These are phyloP conservation scores for Colletotrichum sp. DNA, from an alignment of 2,329 filamentous ascomycete species.

Conservation along the genomic window DNA sequence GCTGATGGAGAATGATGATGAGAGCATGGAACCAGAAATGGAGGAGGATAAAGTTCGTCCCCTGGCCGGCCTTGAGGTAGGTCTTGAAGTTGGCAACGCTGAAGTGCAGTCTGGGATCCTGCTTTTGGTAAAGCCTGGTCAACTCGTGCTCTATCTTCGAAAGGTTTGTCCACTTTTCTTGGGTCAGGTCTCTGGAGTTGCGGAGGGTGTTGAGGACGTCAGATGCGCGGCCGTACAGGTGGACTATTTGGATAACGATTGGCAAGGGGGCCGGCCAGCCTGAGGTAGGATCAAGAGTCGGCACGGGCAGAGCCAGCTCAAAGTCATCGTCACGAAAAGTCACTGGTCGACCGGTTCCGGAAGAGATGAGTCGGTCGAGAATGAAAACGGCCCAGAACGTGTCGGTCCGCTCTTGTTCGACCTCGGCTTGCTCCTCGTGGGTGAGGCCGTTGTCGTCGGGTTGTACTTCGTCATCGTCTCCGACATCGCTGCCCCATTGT, in stretches of 20 bases:
- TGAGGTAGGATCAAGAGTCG: conserved; percentile 55
- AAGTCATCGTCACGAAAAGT: conserved; percentile 86
- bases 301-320: conserved; percentile 71
- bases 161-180: conserved; percentile 74
- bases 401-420: conserved; percentile 82
- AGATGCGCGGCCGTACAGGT: conserved; percentile 83
- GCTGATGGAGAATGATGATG: conserved; percentile 84
- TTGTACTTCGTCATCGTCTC: conserved; percentile 34
- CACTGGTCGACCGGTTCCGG: conserved; percentile 82
- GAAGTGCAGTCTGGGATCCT: conserved; percentile 79
- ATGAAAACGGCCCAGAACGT: conserved; percentile 93
- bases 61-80: conserved; percentile 80
- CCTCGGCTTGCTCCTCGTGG: conserved; percentile 61
- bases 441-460: conserved; percentile 45
- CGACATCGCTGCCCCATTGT: conserved; percentile 35
- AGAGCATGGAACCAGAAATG: conserved; percentile 91
- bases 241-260: conserved; percentile 80
- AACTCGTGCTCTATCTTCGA: conserved; percentile 81
- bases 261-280: conserved; percentile 82
- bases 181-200: conserved; percentile 73
- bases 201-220: conserved; percentile 85
- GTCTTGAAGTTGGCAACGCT: conserved; percentile 86
- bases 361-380: conserved; percentile 85
- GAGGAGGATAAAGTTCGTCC: conserved; percentile 84
- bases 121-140: conserved; percentile 72